A percentile compares a stretch with the other conserved stretches of the same genome.
These are phyloP conservation scores for Beauveria brongniartii DNA, from an alignment of 2,329 filamentous ascomycete species.

Conservation along the genomic window DNA sequence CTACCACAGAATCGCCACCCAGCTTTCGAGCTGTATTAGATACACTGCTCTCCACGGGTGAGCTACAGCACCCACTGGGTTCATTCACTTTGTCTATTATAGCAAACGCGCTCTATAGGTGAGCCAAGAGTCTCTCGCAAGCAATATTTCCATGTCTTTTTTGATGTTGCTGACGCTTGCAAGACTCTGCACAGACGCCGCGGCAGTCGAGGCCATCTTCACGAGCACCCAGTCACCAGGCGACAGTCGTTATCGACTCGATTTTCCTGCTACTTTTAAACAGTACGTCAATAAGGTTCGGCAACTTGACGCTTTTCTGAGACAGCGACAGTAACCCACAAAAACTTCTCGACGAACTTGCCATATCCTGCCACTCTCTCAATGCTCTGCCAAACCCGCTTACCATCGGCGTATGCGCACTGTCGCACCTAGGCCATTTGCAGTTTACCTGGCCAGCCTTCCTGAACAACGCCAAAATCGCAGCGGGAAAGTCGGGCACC, in stretches of 20 bases:
- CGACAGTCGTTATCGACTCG: neutral
- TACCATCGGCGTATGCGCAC: neutral
- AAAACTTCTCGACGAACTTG: slow-evolving; percentile 6
- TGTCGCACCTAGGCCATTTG: slow-evolving; percentile 6
- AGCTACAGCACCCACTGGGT: neutral
- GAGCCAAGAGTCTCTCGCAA: neutral
- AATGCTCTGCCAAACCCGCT: neutral
- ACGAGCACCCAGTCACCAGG: neutral
- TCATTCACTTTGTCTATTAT: slow-evolving; percentile 6
- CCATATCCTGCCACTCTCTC: neutral
- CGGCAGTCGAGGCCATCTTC: neutral
- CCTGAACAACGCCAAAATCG: slow-evolving; percentile 5
- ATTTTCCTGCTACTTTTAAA: slow-evolving; percentile 1
- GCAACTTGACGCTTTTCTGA: neutral
- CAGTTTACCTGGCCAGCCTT: slow-evolving; percentile 10
- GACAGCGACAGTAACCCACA: neutral
- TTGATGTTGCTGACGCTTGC: neutral
- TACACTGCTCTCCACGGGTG: neutral
- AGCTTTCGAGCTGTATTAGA: neutral
- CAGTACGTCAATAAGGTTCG: neutral
- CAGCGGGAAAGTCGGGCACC: slow-evolving; percentile 5
- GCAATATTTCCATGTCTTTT: no score
- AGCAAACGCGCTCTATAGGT: slow-evolving; percentile 4
- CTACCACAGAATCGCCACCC: neutral
- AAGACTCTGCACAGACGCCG: slow-evolving; percentile 1